These are phyloP conservation scores for Globisporangium alternatum DNA, from an alignment of 352 stramenopile genomes.

Conservation along the genomic window DNA sequence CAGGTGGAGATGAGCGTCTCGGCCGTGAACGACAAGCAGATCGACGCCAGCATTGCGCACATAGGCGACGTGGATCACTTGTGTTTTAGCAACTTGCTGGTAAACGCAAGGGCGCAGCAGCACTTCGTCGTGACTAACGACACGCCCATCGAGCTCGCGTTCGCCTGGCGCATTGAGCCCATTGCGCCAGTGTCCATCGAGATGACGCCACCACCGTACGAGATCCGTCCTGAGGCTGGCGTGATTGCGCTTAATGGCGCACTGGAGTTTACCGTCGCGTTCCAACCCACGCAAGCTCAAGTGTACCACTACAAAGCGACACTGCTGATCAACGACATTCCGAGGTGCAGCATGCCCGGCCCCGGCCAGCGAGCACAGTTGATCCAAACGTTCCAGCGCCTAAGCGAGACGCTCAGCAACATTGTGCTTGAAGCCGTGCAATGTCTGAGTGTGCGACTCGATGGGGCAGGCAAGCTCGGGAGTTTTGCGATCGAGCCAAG, in stretches of 20 bases:
- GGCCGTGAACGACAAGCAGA: constrained; percentile 36
- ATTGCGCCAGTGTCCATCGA: neutral
- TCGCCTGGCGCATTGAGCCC: constrained; percentile 44
- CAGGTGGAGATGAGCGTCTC: constrained; percentile 59
- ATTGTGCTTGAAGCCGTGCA: constrained; percentile 7
- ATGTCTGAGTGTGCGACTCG: constrained; percentile 10
- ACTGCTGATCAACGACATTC: constrained; percentile 46
- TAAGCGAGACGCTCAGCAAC: constrained; percentile 10
- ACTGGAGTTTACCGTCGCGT: constrained; percentile 45
- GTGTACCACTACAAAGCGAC: constrained; percentile 30
- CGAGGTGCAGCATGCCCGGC: constrained; percentile 51
- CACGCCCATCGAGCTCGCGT: constrained; percentile 61
- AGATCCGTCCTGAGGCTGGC: constrained; percentile 34
- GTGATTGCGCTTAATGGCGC: constrained; percentile 38
- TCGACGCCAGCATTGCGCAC: constrained; percentile 40
- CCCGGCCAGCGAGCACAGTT: constrained; percentile 37
- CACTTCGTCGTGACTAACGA: constrained; percentile 56
- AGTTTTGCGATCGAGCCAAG: constrained; percentile 14
- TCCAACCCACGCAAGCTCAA: constrained; percentile 27
- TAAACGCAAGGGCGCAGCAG: constrained; percentile 31
- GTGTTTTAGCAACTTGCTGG: constrained; percentile 44
- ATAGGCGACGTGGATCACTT: constrained; percentile 50
- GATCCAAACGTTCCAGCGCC: constrained; percentile 25
- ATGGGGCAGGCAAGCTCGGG: constrained; percentile 12
- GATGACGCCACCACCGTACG: constrained; percentile 23